phyloP scores from a whole-genome alignment of 495 filamentous ascomycete genomes.

The Pseudoneurospora amorphoporcata region DNA sequence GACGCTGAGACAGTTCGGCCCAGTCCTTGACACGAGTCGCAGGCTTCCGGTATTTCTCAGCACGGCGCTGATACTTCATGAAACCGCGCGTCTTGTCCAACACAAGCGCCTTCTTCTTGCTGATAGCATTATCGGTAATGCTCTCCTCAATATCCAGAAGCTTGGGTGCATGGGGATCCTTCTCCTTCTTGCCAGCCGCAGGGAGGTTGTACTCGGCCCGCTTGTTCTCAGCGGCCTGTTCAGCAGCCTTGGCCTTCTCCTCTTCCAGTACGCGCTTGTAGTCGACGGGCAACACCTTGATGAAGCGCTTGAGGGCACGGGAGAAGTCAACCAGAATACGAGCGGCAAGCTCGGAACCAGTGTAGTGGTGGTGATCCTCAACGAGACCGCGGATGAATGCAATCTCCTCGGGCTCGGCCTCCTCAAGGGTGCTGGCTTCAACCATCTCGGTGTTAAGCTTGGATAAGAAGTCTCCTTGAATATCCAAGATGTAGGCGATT shows the following conservation, averaged over 20 bases:
- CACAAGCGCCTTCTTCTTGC: conserved; percentile 92
- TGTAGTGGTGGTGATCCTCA: conserved; percentile 99
- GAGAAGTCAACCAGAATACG: conserved; percentile 96
- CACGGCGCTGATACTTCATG: conserved; percentile 95
- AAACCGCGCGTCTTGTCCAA: conserved; percentile 97
- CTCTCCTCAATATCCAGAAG: conserved; percentile 95
- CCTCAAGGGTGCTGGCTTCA: conserved; percentile 77
- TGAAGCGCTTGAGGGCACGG: conserved; percentile 80
- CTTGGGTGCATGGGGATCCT: conserved; percentile 65
- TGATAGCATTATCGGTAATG: conserved; percentile 69
- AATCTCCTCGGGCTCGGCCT: conserved; percentile 65
- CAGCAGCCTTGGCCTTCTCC: conserved; percentile 74
- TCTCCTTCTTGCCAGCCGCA: conserved; percentile 47
- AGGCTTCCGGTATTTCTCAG: conserved; percentile 87
- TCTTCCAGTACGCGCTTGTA: conserved; percentile 92
- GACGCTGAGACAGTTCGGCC: conserved; percentile 79
- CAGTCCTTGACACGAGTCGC: conserved; percentile 88
- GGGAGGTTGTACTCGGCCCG: conserved; percentile 72
- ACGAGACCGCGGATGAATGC: conserved; percentile 89
- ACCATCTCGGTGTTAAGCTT: conserved; percentile 99
- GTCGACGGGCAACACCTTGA: conserved; percentile 92
- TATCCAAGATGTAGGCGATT: conserved; percentile 94
- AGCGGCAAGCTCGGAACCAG: conserved; percentile 91
- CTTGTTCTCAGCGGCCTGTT: conserved; percentile 76
- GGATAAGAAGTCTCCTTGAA: conserved; percentile 80